phyloP scores from a whole-genome alignment of 2,329 filamentous ascomycete genomes.

The Helicocarpus griseus region DNA sequence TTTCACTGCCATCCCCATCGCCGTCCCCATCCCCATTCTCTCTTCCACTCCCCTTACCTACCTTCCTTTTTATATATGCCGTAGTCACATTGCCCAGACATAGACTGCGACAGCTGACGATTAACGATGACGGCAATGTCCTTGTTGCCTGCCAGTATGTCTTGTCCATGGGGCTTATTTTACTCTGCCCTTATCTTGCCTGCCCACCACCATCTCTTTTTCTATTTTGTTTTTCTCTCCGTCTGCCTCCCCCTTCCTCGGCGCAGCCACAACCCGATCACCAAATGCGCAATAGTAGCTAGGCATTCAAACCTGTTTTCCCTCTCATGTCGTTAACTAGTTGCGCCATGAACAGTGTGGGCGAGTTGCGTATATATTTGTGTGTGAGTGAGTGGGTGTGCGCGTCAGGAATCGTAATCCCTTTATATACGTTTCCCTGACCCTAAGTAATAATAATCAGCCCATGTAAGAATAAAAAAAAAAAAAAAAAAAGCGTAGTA shows the following conservation, averaged over 20 bases:
- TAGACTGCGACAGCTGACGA: constrained; percentile 2
- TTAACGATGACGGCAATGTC: neutral
- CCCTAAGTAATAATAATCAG: too few relatives aligned
- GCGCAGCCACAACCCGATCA: neutral
- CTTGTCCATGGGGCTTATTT: neutral
- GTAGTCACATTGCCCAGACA: constrained; percentile 4
- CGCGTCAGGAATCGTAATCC: neutral
- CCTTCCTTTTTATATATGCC: constrained; percentile 8
- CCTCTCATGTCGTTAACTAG: neutral
- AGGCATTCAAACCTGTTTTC: neutral
- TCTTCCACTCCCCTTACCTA: constrained; percentile 2
- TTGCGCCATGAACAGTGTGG: neutral
- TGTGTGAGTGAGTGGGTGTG: neutral
- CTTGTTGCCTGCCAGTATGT: neutral
- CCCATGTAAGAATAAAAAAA: neutral
- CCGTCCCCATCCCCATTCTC: neutral
- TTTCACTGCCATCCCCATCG: constrained; percentile 2
- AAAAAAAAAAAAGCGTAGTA: neutral
- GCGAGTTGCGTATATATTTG: too few relatives aligned
- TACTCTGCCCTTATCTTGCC: neutral
- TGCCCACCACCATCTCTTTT: neutral
- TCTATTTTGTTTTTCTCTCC: neutral
- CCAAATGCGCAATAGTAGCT: neutral
- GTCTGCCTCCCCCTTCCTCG: neutral
- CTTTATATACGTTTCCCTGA: neutral